Percentiles rank a stretch among this genome's conserved stretches.
These are phyloP conservation scores for Phytophthora sojae DNA, from an alignment of 352 stramenopile genomes.

Conservation along the genomic window DNA sequence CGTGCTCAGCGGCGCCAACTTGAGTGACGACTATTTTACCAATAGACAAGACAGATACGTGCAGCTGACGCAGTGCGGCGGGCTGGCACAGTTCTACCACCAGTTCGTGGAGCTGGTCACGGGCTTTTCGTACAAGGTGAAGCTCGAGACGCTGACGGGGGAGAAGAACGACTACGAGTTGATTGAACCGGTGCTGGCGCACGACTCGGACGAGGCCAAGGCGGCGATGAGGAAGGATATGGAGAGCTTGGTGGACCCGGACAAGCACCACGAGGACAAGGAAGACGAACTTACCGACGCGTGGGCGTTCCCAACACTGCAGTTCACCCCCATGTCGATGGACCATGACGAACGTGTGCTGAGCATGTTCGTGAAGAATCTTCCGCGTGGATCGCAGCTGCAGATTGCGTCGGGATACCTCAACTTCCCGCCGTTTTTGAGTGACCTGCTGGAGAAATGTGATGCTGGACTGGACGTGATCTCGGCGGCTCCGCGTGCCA, in stretches of 20 bases:
- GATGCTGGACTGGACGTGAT: constrained; percentile 63
- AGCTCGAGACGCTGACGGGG: constrained; percentile 25
- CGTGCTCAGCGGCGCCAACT: constrained; percentile 83
- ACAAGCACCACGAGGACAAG: constrained; percentile 29
- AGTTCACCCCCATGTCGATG: constrained; percentile 73
- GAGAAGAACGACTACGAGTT: constrained; percentile 37
- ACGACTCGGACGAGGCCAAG: constrained; percentile 49
- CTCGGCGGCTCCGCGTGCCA: constrained; percentile 68
- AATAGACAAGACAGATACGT: constrained; percentile 86
- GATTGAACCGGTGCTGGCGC: constrained; percentile 24
- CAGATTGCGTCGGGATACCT: constrained; percentile 84
- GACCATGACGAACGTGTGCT: constrained; percentile 66
- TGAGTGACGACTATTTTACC: constrained; percentile 88
- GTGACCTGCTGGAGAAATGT: constrained; percentile 55
- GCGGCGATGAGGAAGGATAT: constrained; percentile 51
- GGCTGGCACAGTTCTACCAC: constrained; percentile 74
- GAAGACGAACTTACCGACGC: constrained; percentile 42
- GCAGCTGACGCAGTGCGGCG: constrained; percentile 57
- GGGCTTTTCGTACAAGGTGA: constrained; percentile 54
- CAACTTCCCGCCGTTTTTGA: constrained; percentile 81
- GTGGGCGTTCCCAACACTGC: constrained; percentile 79
- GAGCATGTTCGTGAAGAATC: constrained; percentile 48
- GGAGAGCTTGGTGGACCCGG: constrained; percentile 47
- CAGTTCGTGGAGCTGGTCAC: constrained; percentile 67
- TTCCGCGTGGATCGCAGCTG: constrained; percentile 56